Base-by-base conservation (phyloP, 768 basidiomycete species). In the Russula abietina region DNA sequence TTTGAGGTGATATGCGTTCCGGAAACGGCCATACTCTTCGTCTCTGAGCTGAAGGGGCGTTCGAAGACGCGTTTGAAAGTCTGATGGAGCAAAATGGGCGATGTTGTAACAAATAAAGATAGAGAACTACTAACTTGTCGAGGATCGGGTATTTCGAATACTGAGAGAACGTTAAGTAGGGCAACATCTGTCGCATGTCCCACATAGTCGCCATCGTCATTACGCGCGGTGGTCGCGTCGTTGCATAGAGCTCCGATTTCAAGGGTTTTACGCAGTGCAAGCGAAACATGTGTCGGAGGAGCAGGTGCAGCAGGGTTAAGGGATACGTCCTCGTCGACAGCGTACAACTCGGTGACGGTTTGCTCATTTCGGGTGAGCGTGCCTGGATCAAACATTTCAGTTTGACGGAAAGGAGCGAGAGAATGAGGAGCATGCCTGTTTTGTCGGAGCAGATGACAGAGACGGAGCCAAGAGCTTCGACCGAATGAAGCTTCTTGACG, bases 401-500 rank as follows among this genome's bases (percentile, higher is more conserved):
- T 30, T 24, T 32, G 41, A 60, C 32, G 3, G 45, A 53, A 58
- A 1, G 43, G 8, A 32, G 8, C 26, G 28, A 14, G 39, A 8
- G 22, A 17, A 51, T 32, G 26, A 46, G 16, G n/a, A 24, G 67
- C 80, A 55, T 67, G 86, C 92, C 94, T 50, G 96, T 98, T 75
- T 98, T 98, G 75, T 98, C 95, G 3, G 93, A 93, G 71, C 95
- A 98, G 65, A 98, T 95, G 10, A 98, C 95, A n/a, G 90, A 93
- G 14, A 98, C 92, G 2, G 90, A 92, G 2, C 95, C 95, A 2
- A 98, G 78, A 0, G 93, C 85, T 73, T 98, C 95, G 3, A 98
- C 95, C 2, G 91, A 93, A 66, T 94, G 96, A 49, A 98, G 76
- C 71, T 95, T 98, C 77, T 98, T 98, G 46, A 98, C 95, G 63